Percentiles rank a stretch among this genome's conserved stretches.
Conservation (phyloP, 345 rosid genomes). For the Pistacia atlantica region DNA sequence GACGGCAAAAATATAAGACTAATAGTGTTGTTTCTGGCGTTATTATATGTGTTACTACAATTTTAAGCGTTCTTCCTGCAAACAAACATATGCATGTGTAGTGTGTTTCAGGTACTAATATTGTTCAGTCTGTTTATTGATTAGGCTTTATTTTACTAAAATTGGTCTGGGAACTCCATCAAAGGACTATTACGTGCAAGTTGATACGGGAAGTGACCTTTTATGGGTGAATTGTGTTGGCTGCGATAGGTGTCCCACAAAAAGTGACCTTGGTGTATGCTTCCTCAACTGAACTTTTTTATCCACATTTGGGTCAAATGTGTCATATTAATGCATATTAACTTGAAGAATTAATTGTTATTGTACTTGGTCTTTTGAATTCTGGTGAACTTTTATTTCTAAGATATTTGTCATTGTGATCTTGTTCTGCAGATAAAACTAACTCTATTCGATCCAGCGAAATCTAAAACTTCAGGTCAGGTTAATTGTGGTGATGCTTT, state of each 20-base stretch:
- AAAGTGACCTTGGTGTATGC: slow-evolving; percentile 76
- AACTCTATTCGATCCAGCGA: slow-evolving; percentile 50
- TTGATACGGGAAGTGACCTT: slow-evolving; percentile 93
- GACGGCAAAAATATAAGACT: background rate
- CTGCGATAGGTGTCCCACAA: slow-evolving; percentile 68
- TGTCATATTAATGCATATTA: background rate
- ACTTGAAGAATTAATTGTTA: background rate
- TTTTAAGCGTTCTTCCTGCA: background rate
- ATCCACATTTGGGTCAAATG: background rate
- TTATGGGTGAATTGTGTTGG: slow-evolving; percentile 83
- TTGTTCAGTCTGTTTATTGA: slow-evolving; percentile 27
- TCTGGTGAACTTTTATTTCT: background rate
- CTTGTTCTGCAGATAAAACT: slow-evolving; percentile 51
- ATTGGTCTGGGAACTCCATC: slow-evolving; percentile 76
- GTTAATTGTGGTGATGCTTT: slow-evolving; percentile 61
- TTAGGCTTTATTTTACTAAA: slow-evolving; percentile 76
- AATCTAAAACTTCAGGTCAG: slow-evolving; percentile 43
- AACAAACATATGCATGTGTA: background rate
- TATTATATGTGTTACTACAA: background rate
- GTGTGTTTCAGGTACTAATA: slow-evolving; percentile 20
- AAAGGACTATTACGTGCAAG: slow-evolving; percentile 78
- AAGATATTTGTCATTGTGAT: background rate
- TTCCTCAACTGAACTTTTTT: slow-evolving; percentile 19
- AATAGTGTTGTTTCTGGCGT: background rate
- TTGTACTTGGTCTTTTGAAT: background rate